These are phyloP conservation scores for Penicillium verrucosum DNA, from an alignment of 2,329 filamentous ascomycete species.

Conservation along the genomic window DNA sequence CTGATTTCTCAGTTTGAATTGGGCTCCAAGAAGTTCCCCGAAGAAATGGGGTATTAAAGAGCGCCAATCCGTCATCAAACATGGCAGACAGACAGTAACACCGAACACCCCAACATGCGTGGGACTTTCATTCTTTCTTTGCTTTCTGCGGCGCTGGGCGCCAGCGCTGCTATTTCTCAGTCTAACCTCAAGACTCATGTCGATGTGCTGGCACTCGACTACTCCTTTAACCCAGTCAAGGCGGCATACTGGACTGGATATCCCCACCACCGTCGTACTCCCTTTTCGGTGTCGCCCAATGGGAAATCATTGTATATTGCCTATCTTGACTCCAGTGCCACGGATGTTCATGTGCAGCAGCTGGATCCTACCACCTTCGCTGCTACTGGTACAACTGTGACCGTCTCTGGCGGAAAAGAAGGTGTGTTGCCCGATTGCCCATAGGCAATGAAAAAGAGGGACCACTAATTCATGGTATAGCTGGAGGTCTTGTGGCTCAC, in stretches of 20 bases:
- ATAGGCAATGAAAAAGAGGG: neutral
- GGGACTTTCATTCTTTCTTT: constrained; percentile 22
- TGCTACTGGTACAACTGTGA: constrained; percentile 52
- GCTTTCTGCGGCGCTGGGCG: constrained; percentile 26
- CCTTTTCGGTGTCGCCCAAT: constrained; percentile 61
- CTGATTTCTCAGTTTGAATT: neutral
- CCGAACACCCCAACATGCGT: constrained; percentile 21
- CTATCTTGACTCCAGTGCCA: constrained; percentile 57
- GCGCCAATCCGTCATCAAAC: neutral
- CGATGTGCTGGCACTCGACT: constrained; percentile 48
- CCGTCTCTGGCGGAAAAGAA: constrained; percentile 55
- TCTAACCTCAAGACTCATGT: constrained; percentile 39
- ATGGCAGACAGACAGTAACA: neutral
- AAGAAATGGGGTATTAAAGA: neutral
- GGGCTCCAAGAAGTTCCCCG: neutral
- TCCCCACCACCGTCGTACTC: constrained; percentile 60
- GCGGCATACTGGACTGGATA: constrained; percentile 60
- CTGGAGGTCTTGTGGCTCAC: constrained; percentile 60
- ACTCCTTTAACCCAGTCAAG: constrained; percentile 56
- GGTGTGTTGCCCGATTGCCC: constrained; percentile 15
- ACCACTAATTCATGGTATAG: constrained; percentile 19
- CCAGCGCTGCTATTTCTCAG: constrained; percentile 18
- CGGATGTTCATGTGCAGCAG: constrained; percentile 56
- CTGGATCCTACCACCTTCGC: constrained; percentile 55
- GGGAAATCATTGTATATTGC: constrained; percentile 59